Conservation (phyloP, 805 yeast genomes). For the Yarrowia sp. region DNA sequence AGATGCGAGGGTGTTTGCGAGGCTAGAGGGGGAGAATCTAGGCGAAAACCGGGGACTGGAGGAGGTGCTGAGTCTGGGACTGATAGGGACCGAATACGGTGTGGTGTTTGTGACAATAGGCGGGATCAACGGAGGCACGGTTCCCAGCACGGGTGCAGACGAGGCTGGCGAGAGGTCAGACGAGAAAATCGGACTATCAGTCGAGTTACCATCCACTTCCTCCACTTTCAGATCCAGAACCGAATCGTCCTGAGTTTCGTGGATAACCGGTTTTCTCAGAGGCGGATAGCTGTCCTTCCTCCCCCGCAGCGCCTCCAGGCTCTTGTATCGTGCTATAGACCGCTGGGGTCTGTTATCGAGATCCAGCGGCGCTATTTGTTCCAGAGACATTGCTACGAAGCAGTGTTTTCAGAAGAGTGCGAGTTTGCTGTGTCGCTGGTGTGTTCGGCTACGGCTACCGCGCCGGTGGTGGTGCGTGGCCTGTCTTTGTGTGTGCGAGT, state of each 20-base stretch:
- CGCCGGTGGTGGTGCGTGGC: too few species aligned
- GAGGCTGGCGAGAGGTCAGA: background rate
- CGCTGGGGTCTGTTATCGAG: slow-evolving; percentile 13
- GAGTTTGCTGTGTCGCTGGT: too few species aligned
- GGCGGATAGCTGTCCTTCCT: slow-evolving; percentile 8
- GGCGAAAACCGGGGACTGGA: slow-evolving; percentile 33
- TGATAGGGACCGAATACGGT: slow-evolving; percentile 5
- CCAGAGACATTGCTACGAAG: slow-evolving; percentile 7
- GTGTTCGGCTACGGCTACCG: too few species aligned
- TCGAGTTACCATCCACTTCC: background rate
- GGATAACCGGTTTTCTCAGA: background rate
- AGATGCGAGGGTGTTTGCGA: slow-evolving; percentile 18
- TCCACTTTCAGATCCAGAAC: background rate
- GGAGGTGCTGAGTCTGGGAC: slow-evolving; percentile 2
- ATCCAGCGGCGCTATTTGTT: slow-evolving; percentile 27
- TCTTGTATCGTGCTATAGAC: slow-evolving; percentile 11
- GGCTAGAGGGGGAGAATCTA: slow-evolving; percentile 25
- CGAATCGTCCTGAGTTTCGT: background rate
- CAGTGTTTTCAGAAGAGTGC: too few species aligned
- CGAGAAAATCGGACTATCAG: background rate
- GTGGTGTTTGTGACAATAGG: slow-evolving; percentile 30
- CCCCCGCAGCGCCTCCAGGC: slow-evolving; percentile 26
- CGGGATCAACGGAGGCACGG: slow-evolving; percentile 24
- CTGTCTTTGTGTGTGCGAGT: background rate
- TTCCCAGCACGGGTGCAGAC: slow-evolving; percentile 9